These are phyloP conservation scores for Vitis hybrid DNA, from an alignment of 177 flowering plant species.

Conservation along the genomic window DNA sequence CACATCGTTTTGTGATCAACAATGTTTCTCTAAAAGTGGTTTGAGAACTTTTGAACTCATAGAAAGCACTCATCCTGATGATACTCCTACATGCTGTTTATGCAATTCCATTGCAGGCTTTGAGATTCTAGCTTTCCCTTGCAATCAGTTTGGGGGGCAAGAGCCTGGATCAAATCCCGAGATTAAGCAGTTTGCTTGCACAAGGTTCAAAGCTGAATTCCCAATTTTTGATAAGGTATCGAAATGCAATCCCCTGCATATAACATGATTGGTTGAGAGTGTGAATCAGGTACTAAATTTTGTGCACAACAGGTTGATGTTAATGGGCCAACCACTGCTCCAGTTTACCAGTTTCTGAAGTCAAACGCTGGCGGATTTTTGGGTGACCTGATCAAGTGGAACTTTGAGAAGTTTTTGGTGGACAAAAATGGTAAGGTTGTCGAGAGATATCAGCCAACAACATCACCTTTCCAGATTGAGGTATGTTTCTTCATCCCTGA, in stretches of 20 bases:
- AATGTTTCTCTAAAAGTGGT: too few species aligned
- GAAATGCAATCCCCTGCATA: background rate
- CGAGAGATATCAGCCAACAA: slow-evolving; percentile 85
- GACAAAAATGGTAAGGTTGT: slow-evolving; percentile 92
- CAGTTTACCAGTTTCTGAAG: slow-evolving; percentile 94
- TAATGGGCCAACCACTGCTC: slow-evolving; percentile 90
- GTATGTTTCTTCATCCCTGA: slow-evolving; percentile 31
- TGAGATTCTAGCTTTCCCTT: slow-evolving; percentile 94
- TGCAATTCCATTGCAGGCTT: slow-evolving; percentile 49
- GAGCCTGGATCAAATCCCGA: slow-evolving; percentile 91
- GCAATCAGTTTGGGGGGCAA: slow-evolving; percentile 95
- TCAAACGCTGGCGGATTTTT: slow-evolving; percentile 81
- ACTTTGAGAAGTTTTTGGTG: slow-evolving; percentile 91
- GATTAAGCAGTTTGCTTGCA: slow-evolving; percentile 88
- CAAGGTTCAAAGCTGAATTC: slow-evolving; percentile 89
- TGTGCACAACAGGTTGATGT: slow-evolving; percentile 72
- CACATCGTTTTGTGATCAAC: too few species aligned
- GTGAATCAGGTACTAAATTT: background rate
- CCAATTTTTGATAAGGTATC: slow-evolving; percentile 94
- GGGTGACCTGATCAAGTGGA: slow-evolving; percentile 92
- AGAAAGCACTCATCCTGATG: background rate
- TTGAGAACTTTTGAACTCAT: too few species aligned
- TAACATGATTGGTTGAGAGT: background rate
- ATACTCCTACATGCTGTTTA: too few species aligned
- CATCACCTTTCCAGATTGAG: slow-evolving; percentile 95